Conservation (phyloP, 75 land plant species). For the Chamaecyparis obtusa region DNA sequence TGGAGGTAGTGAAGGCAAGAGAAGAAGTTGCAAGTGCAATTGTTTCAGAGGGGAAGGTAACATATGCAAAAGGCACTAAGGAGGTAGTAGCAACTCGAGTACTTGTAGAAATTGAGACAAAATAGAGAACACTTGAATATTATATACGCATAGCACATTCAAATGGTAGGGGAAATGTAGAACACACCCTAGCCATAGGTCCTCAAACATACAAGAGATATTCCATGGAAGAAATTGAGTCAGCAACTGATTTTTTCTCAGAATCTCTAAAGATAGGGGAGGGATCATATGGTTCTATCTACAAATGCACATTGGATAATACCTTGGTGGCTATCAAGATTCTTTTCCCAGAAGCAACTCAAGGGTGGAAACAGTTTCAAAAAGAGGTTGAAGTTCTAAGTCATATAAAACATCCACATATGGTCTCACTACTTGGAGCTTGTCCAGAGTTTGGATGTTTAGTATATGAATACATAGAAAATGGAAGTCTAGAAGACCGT, state of each 20-base stretch:
- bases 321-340: conserved; percentile 78
- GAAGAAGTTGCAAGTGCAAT: conserved; percentile 35
- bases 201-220: conserved; percentile 50
- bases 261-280: conserved; percentile 63
- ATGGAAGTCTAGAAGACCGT: conserved; percentile 65
- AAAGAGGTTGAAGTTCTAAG: conserved; percentile 78
- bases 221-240: conserved; percentile 47
- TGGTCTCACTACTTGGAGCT: conserved; percentile 67
- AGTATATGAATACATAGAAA: conserved; percentile 76
- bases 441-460: conserved; percentile 69
- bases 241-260: conserved; percentile 66
- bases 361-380: conserved; percentile 58
- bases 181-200: conserved; percentile 23
- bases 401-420: conserved; percentile 59
- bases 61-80: conserved; percentile 32
- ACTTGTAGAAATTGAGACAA: conserved; percentile 29
- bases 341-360: conserved; percentile 40
- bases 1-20: conserved; percentile 36
- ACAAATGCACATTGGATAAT: conserved; percentile 61
- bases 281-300: conserved; percentile 86
- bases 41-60: conserved; percentile 44
- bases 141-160: conserved; percentile 26
- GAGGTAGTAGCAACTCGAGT: conserved; percentile 39
- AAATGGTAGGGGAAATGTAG: conserved; percentile 30
- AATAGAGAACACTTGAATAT: conserved; percentile 40